Percentiles rank a stretch among this genome's conserved stretches.
These are phyloP conservation scores for Hibiscus mutabilis DNA, from an alignment of 345 rosid genomes.

Conservation along the genomic window DNA sequence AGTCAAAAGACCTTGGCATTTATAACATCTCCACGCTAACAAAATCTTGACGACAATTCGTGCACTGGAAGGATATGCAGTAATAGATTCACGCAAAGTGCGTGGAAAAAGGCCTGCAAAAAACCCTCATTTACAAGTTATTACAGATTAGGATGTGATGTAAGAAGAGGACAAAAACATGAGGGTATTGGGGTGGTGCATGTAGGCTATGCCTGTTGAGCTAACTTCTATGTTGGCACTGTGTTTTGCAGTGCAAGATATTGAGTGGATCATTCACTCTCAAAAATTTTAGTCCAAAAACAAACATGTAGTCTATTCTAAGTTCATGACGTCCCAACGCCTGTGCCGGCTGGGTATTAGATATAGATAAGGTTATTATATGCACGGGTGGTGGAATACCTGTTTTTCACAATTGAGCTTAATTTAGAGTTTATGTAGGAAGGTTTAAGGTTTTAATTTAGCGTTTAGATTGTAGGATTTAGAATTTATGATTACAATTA, in stretches of 20 bases:
- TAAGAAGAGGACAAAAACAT: too few species aligned
- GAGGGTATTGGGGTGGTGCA: neutral
- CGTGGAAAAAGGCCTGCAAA: neutral
- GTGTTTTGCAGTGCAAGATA: neutral
- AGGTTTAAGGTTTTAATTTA: too few species aligned
- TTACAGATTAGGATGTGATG: neutral
- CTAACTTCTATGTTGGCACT: conserved; percentile 1
- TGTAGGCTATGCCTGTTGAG: neutral
- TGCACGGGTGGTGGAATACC: too few species aligned
- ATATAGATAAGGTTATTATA: too few species aligned
- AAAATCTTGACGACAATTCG: neutral
- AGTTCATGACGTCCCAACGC: neutral
- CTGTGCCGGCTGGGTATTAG: neutral
- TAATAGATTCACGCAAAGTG: neutral
- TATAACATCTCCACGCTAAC: too few species aligned
- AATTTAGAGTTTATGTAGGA: too few species aligned
- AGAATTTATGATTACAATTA: too few species aligned
- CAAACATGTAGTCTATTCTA: neutral
- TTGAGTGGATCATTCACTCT: too few species aligned
- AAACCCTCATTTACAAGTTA: neutral
- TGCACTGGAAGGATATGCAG: neutral
- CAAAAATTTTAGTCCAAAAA: neutral
- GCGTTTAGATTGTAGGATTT: too few species aligned
- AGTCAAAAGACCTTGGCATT: too few species aligned
- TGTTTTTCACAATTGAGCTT: too few species aligned